These are phyloP conservation scores for Botrytis byssoidea DNA, from an alignment of 2,329 filamentous ascomycete species.

Conservation along the genomic window DNA sequence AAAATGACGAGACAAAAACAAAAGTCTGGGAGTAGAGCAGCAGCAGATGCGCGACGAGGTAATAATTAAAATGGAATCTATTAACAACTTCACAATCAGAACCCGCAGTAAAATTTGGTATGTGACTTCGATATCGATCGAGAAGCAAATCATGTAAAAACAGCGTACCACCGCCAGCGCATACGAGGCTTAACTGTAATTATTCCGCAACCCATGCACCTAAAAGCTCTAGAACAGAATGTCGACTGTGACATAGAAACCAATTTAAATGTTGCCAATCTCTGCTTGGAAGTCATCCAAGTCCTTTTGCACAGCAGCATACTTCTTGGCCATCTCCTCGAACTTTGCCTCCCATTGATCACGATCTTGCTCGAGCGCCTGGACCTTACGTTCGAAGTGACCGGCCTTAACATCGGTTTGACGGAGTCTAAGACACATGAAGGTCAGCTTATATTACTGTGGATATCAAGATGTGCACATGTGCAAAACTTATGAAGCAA, in stretches of 20 bases:
- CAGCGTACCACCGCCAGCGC: constrained; percentile 34
- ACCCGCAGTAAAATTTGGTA: constrained; percentile 25
- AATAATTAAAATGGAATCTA: constrained; percentile 30
- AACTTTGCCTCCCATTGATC: constrained; percentile 98
- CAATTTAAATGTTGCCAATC: constrained; percentile 81
- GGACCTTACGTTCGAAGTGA: constrained; percentile 98
- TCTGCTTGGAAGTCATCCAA: constrained; percentile 86
- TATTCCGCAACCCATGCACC: constrained; percentile 28
- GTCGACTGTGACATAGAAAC: constrained; percentile 18
- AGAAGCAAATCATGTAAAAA: constrained; percentile 32
- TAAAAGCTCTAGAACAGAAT: constrained; percentile 26
- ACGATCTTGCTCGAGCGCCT: constrained; percentile 86
- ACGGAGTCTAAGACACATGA: constrained; percentile 68
- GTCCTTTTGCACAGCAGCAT: constrained; percentile 80
- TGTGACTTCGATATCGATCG: constrained; percentile 32
- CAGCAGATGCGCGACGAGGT: constrained; percentile 37
- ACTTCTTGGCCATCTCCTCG: constrained; percentile 95
- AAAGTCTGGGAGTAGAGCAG: constrained; percentile 59
- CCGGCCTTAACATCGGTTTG: constrained; percentile 99
- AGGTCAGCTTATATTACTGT: constrained; percentile 25
- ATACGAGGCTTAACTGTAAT: constrained; percentile 33
- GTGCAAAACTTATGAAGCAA: constrained; percentile 15
- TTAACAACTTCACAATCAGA: constrained; percentile 23
- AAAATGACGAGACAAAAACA: constrained; percentile 70
- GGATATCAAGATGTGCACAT: constrained; percentile 14